These are phyloP conservation scores for Wallacemonas sp. DNA, from an alignment of 208 protist species.

Conservation along the genomic window DNA sequence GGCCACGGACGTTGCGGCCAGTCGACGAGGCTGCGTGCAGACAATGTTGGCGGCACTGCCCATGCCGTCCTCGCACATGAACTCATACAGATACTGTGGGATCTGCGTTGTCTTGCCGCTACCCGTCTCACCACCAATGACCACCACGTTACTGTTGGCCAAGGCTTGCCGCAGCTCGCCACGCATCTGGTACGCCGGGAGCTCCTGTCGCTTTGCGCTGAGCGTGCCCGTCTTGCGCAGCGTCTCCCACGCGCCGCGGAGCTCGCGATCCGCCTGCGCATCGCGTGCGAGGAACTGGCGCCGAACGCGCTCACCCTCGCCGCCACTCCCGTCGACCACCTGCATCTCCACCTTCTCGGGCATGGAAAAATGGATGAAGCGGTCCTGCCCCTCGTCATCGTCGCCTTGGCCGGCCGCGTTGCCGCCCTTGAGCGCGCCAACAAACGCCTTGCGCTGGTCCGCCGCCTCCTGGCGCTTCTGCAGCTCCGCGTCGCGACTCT, in stretches of 20 bases:
- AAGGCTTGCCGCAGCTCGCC: slow-evolving; percentile 66
- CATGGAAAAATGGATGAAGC: slow-evolving; percentile 51
- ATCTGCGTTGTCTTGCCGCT: slow-evolving; percentile 98
- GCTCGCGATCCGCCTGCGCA: slow-evolving; percentile 29
- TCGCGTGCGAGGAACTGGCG: slow-evolving; percentile 52
- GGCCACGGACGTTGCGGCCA: slow-evolving; percentile 94
- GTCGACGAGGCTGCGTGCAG: slow-evolving; percentile 93
- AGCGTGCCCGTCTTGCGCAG: slow-evolving; percentile 55
- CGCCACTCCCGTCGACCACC: slow-evolving; percentile 48
- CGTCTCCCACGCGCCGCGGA: slow-evolving; percentile 62
- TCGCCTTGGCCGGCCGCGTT: neutral
- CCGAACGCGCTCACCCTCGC: slow-evolving; percentile 32
- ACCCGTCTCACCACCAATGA: slow-evolving; percentile 97
- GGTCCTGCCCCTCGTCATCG: slow-evolving; percentile 55
- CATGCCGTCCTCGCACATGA: slow-evolving; percentile 83
- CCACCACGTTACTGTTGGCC: slow-evolving; percentile 83
- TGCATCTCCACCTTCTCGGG: slow-evolving; percentile 65
- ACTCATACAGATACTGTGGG: slow-evolving; percentile 96
- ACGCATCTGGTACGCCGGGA: slow-evolving; percentile 76
- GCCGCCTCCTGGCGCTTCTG: slow-evolving; percentile 37
- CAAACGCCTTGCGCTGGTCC: slow-evolving; percentile 71
- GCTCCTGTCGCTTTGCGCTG: slow-evolving; percentile 40
- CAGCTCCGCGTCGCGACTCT: slow-evolving; percentile 19
- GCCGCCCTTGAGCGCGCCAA: slow-evolving; percentile 47
- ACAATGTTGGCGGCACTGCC: slow-evolving; percentile 91